phyloP scores from a whole-genome alignment of 331 rosid species.

The Telfairia occidentalis region DNA sequence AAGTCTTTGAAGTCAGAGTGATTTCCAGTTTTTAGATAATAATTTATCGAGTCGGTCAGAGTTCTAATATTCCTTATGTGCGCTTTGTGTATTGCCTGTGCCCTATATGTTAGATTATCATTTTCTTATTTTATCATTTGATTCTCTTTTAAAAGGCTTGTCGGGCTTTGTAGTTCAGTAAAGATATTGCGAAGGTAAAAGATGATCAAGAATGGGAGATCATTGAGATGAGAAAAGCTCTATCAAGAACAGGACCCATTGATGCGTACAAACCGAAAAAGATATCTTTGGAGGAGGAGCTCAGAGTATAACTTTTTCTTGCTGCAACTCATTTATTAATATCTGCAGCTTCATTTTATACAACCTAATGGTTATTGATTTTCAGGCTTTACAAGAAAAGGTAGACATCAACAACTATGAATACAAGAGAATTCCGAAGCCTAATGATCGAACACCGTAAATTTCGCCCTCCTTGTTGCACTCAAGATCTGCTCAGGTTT shows the following conservation, averaged over 20 bases:
- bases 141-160: conserved; percentile 13
- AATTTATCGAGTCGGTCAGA: neutral
- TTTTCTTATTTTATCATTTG: neutral
- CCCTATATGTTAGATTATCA: neutral
- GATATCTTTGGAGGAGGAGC: conserved; percentile 58
- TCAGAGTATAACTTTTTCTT: conserved; percentile 33
- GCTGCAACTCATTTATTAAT: neutral
- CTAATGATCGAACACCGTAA: conserved; percentile 31
- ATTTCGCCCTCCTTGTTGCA: neutral
- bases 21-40: neutral
- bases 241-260: conserved; percentile 67
- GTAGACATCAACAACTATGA: conserved; percentile 65
- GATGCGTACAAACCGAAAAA: conserved; percentile 60
- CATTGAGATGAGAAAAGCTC: conserved; percentile 59
- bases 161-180: conserved; percentile 38
- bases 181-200: conserved; percentile 72
- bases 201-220: conserved; percentile 93
- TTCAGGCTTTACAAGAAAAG: conserved; percentile 52
- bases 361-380: neutral
- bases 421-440: conserved; percentile 65
- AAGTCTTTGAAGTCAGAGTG: neutral
- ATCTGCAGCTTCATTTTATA: conserved; percentile 8
- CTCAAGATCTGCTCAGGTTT: neutral
- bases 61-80: neutral
- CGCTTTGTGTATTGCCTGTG: neutral